Evolutionary conservation across 169 alveolate species (phyloP).

Genomic region (Perkinsus olseni): DNA sequence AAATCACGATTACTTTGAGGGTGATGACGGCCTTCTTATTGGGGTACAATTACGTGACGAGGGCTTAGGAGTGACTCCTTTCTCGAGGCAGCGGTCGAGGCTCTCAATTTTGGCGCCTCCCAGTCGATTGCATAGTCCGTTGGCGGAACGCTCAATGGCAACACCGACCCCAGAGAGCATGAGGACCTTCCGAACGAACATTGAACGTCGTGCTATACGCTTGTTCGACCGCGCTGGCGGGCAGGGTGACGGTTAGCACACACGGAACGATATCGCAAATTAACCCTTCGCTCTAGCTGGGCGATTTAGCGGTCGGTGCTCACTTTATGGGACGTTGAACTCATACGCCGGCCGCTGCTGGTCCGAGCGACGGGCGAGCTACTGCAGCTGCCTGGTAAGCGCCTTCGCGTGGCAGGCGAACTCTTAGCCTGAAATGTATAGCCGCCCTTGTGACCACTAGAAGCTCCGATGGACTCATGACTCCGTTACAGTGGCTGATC

Average conservation of each 20-base stretch:
- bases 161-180: neutral
- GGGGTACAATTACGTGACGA: neutral
- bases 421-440: neutral
- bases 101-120: neutral
- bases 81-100: neutral
- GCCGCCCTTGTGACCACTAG: neutral
- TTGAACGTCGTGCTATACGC: too few species aligned
- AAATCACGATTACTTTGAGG: neutral
- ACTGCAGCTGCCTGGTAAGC: neutral
- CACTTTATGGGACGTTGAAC: too few species aligned
- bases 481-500: neutral
- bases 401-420: neutral
- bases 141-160: neutral
- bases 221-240: too few species aligned
- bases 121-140: neutral
- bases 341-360: too few species aligned
- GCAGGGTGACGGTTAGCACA: too few species aligned
- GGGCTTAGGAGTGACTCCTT: neutral
- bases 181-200: neutral
- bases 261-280: too few species aligned
- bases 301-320: too few species aligned
- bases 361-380: neutral
- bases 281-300: too few species aligned
- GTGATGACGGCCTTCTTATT: neutral
- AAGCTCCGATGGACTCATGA: neutral